These are phyloP conservation scores for Hypomontagnella submonticulosa DNA, from an alignment of 495 filamentous ascomycete species.

Conservation along the genomic window DNA sequence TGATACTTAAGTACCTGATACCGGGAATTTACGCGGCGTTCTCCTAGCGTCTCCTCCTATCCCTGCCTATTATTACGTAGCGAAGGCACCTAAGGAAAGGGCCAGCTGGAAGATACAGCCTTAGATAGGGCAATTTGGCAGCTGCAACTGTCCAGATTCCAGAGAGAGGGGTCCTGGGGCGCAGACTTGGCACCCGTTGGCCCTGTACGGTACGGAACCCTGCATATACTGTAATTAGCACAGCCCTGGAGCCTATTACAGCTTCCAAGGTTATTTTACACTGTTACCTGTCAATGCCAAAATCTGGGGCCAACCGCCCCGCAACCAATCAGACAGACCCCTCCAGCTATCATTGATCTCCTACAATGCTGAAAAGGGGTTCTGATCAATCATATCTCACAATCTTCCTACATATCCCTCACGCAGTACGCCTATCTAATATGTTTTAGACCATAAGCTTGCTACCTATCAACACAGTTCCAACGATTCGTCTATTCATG, in stretches of 20 bases:
- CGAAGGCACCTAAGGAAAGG: constrained; percentile 10
- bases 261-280: too few species aligned
- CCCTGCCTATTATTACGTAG: constrained; percentile 19
- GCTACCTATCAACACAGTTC: constrained; percentile 1
- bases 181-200: not conserved
- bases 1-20: not conserved
- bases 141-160: constrained; percentile 34
- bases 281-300: constrained; percentile 4
- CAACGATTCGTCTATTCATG: not conserved
- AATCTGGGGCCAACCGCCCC: constrained; percentile 21
- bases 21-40: constrained; percentile 9
- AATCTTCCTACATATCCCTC: too few species aligned
- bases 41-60: constrained; percentile 2
- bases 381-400: too few species aligned
- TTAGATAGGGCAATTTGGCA: constrained; percentile 28
- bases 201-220: not conserved
- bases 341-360: too few species aligned
- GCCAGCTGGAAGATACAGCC: not conserved
- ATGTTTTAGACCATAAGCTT: too few species aligned
- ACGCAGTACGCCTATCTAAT: too few species aligned
- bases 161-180: not conserved
- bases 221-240: constrained; percentile 15
- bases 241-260: not conserved
- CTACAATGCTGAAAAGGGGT: too few species aligned
- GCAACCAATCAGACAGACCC: constrained; percentile 8